These are phyloP conservation scores for Zygotorulaspora danielsina DNA, from an alignment of 805 yeast species.

Conservation along the genomic window DNA sequence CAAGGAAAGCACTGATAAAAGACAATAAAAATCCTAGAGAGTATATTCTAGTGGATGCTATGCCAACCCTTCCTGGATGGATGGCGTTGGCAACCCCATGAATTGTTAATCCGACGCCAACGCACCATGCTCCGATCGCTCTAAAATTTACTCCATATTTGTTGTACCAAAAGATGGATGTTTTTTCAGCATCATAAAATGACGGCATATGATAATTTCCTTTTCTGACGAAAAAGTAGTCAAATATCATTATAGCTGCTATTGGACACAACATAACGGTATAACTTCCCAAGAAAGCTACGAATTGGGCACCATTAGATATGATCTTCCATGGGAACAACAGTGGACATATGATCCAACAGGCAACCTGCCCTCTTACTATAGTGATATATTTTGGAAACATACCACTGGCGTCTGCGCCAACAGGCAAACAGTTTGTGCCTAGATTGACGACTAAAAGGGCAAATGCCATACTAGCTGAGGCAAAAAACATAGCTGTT, in stretches of 20 bases:
- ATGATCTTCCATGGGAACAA: neutral
- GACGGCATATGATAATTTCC: neutral
- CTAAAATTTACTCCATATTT: neutral
- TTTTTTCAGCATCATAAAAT: neutral
- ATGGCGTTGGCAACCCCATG: neutral
- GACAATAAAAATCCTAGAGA: neutral
- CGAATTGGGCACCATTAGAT: neutral
- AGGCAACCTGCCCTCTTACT: neutral
- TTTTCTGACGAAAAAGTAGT: neutral
- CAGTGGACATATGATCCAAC: neutral
- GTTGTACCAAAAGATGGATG: neutral
- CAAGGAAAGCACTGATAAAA: neutral
- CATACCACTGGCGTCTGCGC: slow-evolving; percentile 1
- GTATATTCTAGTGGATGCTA: neutral
- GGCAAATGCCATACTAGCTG: neutral
- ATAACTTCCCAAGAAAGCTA: neutral
- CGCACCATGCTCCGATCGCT: neutral
- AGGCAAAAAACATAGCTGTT: neutral
- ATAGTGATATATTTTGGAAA: neutral
- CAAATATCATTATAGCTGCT: neutral
- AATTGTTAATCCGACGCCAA: neutral
- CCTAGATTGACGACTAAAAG: neutral
- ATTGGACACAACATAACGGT: neutral
- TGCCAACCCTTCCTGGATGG: neutral
- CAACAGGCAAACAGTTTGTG: neutral